Evolutionary conservation across 495 filamentous ascomycete species (phyloP), one percentile per base, ranked within the genome.

Genomic region (Hyaloscypha variabilis): DNA sequence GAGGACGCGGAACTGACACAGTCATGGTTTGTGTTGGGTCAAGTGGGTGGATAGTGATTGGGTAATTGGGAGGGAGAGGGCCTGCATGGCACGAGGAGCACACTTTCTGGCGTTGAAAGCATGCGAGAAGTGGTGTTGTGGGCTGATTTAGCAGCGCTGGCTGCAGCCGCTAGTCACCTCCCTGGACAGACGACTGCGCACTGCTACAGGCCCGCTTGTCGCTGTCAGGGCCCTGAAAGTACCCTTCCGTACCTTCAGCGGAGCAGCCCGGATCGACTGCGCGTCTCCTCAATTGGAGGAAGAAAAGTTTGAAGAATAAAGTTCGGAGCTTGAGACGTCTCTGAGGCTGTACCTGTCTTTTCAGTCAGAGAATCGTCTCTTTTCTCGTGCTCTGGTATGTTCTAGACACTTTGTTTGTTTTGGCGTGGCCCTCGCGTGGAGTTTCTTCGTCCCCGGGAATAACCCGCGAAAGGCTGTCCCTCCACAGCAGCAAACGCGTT

Each of bases 361-460:
- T 26, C 19, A 34, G 57, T 60, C 57, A 21, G 34, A 60, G 57
- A 60, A 34, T 46, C 57, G 31, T 36, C 21, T 28, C 19, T 36
- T 60, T 14, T n/a, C 13, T 24, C 8, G 19, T 34, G 17, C 29
- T 23, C 31, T 46, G 31, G 34, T 34, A 6, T 60, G 57, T 46
- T 60, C 1, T 60, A 3, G 57, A 60, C 2, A 46, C 57, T 60
- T 60, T 23, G 21, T 60, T 60, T 60, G 57, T 60, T 60, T 60
- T 30, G 60, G 39, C 39, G 0, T 46, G 11, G 0, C 39, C 31
- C 31, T 34, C 31, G 31, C 31, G 31, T 34, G 31, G 31, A 34
- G 8, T 19, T 19, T 46, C 39, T 46, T 14, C 39, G 0, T 4
- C 0, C 6, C 1, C 39, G 39, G 39, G 3, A 19, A 46, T 46